These are phyloP conservation scores for Ceratobasidium sp. DNA, from an alignment of 1,284 basidiomycete genomes.

Conservation along the genomic window DNA sequence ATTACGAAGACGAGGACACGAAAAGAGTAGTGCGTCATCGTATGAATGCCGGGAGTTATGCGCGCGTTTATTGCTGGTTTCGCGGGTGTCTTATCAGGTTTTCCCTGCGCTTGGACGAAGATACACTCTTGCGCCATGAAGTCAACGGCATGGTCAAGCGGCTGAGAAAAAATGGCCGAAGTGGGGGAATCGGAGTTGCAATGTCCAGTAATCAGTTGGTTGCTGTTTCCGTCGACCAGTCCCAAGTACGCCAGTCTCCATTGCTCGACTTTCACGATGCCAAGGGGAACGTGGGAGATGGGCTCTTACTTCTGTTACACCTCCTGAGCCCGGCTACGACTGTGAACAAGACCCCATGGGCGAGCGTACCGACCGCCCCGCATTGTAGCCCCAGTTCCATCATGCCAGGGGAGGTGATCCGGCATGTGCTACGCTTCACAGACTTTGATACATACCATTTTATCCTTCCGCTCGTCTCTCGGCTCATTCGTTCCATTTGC, in stretches of 20 bases:
- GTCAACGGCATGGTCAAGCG: background rate
- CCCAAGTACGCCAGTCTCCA: background rate
- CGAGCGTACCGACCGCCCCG: background rate
- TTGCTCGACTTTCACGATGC: background rate
- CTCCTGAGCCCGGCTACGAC: background rate
- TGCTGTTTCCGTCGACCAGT: background rate
- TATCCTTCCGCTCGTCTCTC: background rate
- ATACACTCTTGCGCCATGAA: background rate
- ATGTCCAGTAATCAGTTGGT: conserved; percentile 12
- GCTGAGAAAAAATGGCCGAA: background rate
- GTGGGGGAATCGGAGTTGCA: conserved; percentile 4
- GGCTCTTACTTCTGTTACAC: conserved; percentile 3
- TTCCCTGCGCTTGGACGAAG: background rate
- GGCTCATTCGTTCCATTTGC: background rate
- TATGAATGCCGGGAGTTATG: background rate
- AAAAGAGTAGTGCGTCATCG: no score
- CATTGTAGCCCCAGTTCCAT: background rate
- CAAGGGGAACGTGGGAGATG: conserved; percentile 4
- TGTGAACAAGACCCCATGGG: background rate
- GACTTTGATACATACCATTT: background rate
- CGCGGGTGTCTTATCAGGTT: conserved; percentile 15
- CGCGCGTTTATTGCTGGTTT: background rate
- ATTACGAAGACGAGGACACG: no score
- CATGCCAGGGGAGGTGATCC: conserved; percentile 4
- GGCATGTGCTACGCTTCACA: conserved; percentile 1